Percentiles rank a stretch among this genome's conserved stretches.
These are phyloP conservation scores for Cystobasidium slooffiae DNA, from an alignment of 1,284 basidiomycete genomes.

Conservation along the genomic window DNA sequence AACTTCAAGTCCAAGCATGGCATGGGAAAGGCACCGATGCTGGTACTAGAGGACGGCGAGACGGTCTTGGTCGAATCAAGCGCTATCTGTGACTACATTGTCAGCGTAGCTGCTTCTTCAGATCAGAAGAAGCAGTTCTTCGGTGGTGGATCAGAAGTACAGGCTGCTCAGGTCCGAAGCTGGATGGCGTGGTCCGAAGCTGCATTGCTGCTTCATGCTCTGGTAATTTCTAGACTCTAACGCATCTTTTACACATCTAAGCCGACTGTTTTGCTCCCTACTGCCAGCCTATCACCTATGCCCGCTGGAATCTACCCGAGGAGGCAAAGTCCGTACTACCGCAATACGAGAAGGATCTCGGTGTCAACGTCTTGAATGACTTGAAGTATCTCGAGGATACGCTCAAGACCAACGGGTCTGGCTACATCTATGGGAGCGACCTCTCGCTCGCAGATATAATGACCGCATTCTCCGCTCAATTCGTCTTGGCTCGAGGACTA, in stretches of 20 bases:
- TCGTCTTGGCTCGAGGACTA: conserved; percentile 29
- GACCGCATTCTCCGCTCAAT: conserved; percentile 36
- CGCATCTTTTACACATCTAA: neutral
- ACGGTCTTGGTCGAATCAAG: conserved; percentile 36
- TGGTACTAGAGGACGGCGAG: conserved; percentile 33
- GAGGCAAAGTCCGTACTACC: conserved; percentile 25
- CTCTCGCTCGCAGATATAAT: conserved; percentile 42
- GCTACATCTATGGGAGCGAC: conserved; percentile 29
- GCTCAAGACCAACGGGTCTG: conserved; percentile 12
- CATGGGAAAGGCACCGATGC: conserved; percentile 44
- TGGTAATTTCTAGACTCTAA: neutral
- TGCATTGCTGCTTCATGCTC: conserved; percentile 20
- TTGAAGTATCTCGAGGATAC: conserved; percentile 36
- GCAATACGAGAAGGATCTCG: conserved; percentile 24
- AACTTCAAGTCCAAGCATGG: conserved; percentile 38
- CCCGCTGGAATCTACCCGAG: conserved; percentile 39
- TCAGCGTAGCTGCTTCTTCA: conserved; percentile 14
- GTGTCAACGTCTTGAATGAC: conserved; percentile 23
- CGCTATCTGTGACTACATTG: conserved; percentile 39
- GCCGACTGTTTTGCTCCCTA: neutral
- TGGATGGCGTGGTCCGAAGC: conserved; percentile 32
- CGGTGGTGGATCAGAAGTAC: conserved; percentile 21
- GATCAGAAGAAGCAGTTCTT: conserved; percentile 17
- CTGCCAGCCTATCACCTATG: conserved; percentile 37
- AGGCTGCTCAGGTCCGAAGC: conserved; percentile 25